phyloP scores from a whole-genome alignment of 768 basidiomycete species.

The Rhodosporidiobolus sp. region DNA sequence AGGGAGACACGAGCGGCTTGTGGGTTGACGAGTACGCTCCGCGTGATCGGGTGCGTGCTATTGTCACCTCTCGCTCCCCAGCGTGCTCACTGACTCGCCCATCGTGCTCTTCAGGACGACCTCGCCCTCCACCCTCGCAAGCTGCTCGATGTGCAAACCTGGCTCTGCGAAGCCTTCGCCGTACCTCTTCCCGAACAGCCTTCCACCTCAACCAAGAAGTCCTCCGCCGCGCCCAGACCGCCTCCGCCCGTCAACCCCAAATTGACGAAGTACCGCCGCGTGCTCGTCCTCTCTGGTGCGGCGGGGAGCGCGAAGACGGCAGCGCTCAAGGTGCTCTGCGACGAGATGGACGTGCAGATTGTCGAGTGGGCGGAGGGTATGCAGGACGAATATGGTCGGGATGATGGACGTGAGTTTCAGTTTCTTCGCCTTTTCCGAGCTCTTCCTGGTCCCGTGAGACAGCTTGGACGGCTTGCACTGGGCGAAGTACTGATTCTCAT shows the following conservation, averaged over 20 bases:
- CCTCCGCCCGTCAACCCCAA: constrained; percentile 46
- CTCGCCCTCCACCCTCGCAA: constrained; percentile 48
- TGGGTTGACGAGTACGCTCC: constrained; percentile 41
- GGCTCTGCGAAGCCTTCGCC: constrained; percentile 42
- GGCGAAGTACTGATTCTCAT: too few species aligned
- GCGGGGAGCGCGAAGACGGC: constrained; percentile 89
- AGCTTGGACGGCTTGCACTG: too few species aligned
- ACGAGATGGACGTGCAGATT: constrained; percentile 72
- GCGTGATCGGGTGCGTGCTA: constrained; percentile 5
- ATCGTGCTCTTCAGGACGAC: constrained; percentile 22
- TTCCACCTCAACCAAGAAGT: not conserved
- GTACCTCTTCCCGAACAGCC: not conserved
- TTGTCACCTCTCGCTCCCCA: not conserved
- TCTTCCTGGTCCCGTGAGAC: too few species aligned
- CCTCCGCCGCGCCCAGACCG: not conserved
- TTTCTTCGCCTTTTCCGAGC: not conserved
- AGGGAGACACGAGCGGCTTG: constrained; percentile 7
- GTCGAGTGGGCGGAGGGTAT: constrained; percentile 58
- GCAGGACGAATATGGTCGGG: not conserved
- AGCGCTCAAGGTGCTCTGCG: constrained; percentile 69
- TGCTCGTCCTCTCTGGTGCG: constrained; percentile 80
- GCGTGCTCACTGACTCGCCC: not conserved
- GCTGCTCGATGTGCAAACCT: constrained; percentile 46
- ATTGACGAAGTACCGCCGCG: constrained; percentile 72
- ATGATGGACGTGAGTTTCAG: constrained; percentile 23